These are phyloP conservation scores for Epipyxis sp. DNA, from an alignment of 108 stramenopile species.

Conservation along the genomic window DNA sequence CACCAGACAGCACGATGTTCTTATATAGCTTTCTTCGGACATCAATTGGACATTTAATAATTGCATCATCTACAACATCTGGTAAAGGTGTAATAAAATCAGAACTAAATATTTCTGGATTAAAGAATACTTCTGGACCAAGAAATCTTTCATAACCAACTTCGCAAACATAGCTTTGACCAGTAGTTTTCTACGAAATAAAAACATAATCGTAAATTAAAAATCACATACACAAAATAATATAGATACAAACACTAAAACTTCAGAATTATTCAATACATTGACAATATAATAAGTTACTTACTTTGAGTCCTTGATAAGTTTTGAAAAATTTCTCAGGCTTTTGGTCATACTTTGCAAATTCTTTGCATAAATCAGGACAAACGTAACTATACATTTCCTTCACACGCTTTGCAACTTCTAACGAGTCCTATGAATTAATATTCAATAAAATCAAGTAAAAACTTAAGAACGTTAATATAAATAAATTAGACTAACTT, in stretches of 20 bases:
- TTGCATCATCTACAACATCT: slow-evolving; percentile 63
- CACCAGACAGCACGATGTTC: slow-evolving; percentile 66
- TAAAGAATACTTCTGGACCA: slow-evolving; percentile 69
- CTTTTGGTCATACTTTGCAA: slow-evolving; percentile 60
- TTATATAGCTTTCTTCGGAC: slow-evolving; percentile 64
- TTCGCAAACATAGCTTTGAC: slow-evolving; percentile 37
- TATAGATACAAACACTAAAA: background rate
- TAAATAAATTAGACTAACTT: no score
- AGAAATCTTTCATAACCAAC: slow-evolving; percentile 69
- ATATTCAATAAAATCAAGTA: background rate
- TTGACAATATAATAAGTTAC: slow-evolving; percentile 39
- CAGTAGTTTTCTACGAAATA: slow-evolving; percentile 31
- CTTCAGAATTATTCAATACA: slow-evolving; percentile 11
- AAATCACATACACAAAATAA: no score
- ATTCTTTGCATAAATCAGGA: slow-evolving; percentile 64
- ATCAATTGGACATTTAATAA: slow-evolving; percentile 67
- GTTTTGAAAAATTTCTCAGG: slow-evolving; percentile 55
- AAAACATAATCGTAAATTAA: no score
- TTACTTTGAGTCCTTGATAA: slow-evolving; percentile 54
- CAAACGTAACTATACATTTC: slow-evolving; percentile 65
- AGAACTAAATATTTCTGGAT: slow-evolving; percentile 63
- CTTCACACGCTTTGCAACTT: slow-evolving; percentile 60
- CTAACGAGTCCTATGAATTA: slow-evolving; percentile 44
- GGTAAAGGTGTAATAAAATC: slow-evolving; percentile 64
- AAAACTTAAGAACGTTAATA: no score